A percentile compares a stretch with the other conserved stretches of the same genome.
These are phyloP conservation scores for Ascodesmis nigricans DNA, from an alignment of 495 filamentous ascomycete species.

Conservation along the genomic window DNA sequence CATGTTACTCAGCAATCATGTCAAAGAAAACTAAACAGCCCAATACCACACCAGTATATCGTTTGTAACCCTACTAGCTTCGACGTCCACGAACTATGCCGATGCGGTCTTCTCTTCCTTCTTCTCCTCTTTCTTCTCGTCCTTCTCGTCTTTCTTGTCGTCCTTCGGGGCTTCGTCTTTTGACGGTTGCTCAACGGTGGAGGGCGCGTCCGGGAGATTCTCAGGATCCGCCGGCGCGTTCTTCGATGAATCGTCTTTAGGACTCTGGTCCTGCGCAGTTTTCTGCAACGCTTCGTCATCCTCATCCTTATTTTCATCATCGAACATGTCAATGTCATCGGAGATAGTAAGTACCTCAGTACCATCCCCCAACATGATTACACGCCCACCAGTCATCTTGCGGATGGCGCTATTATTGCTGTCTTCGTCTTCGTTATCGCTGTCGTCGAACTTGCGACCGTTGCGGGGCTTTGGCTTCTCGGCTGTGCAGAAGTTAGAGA, in stretches of 20 bases:
- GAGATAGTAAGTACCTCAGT: slow-evolving; percentile 70
- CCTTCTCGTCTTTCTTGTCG: slow-evolving; percentile 12
- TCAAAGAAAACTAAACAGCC: too few relatives aligned
- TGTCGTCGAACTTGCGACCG: slow-evolving; percentile 69
- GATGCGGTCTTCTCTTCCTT: slow-evolving; percentile 12
- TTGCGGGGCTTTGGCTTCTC: slow-evolving; percentile 86
- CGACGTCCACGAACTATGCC: too few relatives aligned
- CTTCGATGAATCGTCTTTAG: background rate
- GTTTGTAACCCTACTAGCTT: too few relatives aligned
- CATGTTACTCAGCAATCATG: too few relatives aligned
- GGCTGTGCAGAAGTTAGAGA: slow-evolving; percentile 34
- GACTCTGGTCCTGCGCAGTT: background rate
- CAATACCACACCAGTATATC: too few relatives aligned
- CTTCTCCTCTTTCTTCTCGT: slow-evolving; percentile 19
- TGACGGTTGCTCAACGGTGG: too few relatives aligned
- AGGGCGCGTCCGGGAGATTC: too few relatives aligned
- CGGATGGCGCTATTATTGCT: slow-evolving; percentile 26
- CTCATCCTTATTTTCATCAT: slow-evolving; percentile 58
- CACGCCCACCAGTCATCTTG: slow-evolving; percentile 40
- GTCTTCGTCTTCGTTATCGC: slow-evolving; percentile 78
- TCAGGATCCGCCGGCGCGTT: background rate
- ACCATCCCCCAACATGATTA: slow-evolving; percentile 87
- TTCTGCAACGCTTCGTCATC: slow-evolving; percentile 15
- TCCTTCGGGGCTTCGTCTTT: slow-evolving; percentile 13
- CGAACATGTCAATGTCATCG: slow-evolving; percentile 79